Base-by-base conservation (phyloP, 441 rosid species). In the Biscutella laevigata region DNA sequence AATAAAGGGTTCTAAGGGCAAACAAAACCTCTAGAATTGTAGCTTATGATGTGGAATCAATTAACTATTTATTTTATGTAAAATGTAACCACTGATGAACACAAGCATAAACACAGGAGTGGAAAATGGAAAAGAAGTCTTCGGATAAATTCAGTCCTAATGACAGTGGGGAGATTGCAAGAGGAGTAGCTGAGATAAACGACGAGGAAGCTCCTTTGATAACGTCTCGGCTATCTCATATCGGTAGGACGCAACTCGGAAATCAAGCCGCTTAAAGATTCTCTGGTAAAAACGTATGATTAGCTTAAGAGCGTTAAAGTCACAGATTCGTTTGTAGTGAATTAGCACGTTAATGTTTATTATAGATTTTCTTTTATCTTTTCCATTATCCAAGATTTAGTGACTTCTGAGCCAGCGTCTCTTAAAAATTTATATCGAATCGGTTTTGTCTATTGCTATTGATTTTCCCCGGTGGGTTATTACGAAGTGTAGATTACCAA, bases 81-180 rank as follows among this genome's bases (percentile, higher is more conserved):
- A 10, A 38, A 13, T 42, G 40, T 41, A 35, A 57, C 27, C 62
- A 33, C 30, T 58, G 54, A 57, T 51, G 33, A 34, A 42, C 20
- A 34, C 49, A 33, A 56, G 37, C 62, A 48, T 26, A 12, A 13
- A 14, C 8, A 36, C 84, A 89, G 99, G 97, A 89, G 12, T 83
- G 88, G 87, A 94, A 83, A 76, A 54, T 83, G 68, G 97, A 89
- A 72, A 94, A 92, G 88, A 92, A 84, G 73, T 86, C 97, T 16
- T 86, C 96, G 7, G 96, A 88, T 61, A 67, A 80, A 27, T 88
- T 65, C 68, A 59, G 22, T 13, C 99, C 95, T 5, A 75, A 53
- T 43, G 76, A 44, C 60, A 68, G 69, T 54, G 66, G 43, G 8
- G 82, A 77, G 59, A 70, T 24, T 29, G 51, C 15, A 28, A 74